A percentile compares a stretch with the other conserved stretches of the same genome.
These are phyloP conservation scores for Ustilago esculenta DNA, from an alignment of 1,284 basidiomycete species.

Conservation along the genomic window DNA sequence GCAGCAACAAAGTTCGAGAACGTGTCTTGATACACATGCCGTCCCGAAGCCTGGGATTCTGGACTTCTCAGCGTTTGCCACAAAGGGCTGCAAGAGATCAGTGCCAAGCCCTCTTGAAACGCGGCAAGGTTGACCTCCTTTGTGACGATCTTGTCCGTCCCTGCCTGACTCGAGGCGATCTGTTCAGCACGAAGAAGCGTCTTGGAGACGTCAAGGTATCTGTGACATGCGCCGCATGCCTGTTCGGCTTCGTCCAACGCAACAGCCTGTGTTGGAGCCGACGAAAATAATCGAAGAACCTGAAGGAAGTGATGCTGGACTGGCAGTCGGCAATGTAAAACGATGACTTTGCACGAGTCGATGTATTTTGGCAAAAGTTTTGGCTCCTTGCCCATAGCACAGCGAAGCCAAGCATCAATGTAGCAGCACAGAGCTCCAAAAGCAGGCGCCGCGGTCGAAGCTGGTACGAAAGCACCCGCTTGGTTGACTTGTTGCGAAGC, in stretches of 20 bases:
- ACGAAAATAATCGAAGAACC: constrained; percentile 13
- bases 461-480: not conserved
- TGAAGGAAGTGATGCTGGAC: constrained; percentile 16
- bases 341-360: constrained; percentile 1
- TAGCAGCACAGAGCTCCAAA: constrained; percentile 25
- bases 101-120: constrained; percentile 15
- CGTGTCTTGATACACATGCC: constrained; percentile 8
- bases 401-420: constrained; percentile 34
- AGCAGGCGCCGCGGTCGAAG: constrained; percentile 9
- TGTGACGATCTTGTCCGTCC: not conserved
- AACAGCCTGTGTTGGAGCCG: constrained; percentile 19
- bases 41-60: constrained; percentile 25
- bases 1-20: constrained; percentile 39
- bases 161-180: not conserved
- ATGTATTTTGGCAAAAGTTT: constrained; percentile 15
- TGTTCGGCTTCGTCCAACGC: constrained; percentile 31
- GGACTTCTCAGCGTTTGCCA: constrained; percentile 22
- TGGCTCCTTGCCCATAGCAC: constrained; percentile 28
- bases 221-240: constrained; percentile 28
- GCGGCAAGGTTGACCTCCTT: not conserved
- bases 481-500: not conserved
- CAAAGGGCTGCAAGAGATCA: constrained; percentile 19
- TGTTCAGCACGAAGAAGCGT: constrained; percentile 6
- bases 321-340: not conserved
- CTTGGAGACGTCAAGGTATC: constrained; percentile 10